A percentile compares a stretch with the other conserved stretches of the same genome.
phyloP scores from a whole-genome alignment of 1,284 basidiomycete species.

The Cystobasidiaceae sp. region DNA sequence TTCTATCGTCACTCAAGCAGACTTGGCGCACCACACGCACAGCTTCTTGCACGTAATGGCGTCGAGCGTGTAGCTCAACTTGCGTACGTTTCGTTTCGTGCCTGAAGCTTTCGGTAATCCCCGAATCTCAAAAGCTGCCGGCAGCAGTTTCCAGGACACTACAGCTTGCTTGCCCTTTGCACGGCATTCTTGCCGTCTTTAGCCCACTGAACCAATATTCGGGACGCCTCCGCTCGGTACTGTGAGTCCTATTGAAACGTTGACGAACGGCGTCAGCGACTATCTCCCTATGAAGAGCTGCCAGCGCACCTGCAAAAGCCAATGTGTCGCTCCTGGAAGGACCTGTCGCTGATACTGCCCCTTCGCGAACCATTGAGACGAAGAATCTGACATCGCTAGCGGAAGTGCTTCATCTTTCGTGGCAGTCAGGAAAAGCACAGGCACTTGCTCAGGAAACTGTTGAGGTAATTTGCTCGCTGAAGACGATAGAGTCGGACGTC shows the following conservation, averaged over 20 bases:
- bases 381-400: slow-evolving; percentile 32
- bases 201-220: background rate
- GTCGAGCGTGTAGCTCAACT: no score
- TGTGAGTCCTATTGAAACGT: background rate
- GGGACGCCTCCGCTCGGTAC: background rate
- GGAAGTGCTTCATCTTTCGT: slow-evolving; percentile 37
- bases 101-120: no score
- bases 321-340: slow-evolving; percentile 36
- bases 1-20: no score
- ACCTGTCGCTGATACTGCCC: slow-evolving; percentile 34
- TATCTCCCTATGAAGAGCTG: no score
- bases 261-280: no score
- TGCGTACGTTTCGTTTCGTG: no score
- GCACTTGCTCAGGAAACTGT: slow-evolving; percentile 35
- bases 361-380: slow-evolving; percentile 30
- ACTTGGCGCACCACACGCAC: no score
- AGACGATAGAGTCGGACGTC: background rate
- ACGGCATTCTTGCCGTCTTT: background rate
- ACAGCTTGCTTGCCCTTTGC: background rate
- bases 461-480: slow-evolving; percentile 11
- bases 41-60: no score
- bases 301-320: slow-evolving; percentile 31
- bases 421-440: slow-evolving; percentile 36
- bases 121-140: no score
- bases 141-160: no score